Conservation (phyloP, 345 rosid species). For the Erysimum cheiranthoides region DNA sequence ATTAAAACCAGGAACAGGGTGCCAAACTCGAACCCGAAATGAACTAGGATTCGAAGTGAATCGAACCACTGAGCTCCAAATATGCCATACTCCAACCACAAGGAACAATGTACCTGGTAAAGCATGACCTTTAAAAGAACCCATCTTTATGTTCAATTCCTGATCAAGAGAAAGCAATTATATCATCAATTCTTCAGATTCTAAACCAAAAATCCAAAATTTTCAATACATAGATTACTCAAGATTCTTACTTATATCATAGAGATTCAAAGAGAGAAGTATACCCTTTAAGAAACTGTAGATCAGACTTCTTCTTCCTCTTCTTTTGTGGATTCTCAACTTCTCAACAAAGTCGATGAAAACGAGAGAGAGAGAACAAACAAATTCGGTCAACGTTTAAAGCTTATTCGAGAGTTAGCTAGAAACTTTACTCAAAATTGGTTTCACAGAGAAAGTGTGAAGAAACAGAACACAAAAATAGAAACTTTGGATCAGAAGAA, state of each 20-base stretch:
- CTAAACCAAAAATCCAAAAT: background rate
- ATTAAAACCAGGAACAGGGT: slow-evolving; percentile 77
- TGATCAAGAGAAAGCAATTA: slow-evolving; percentile 3
- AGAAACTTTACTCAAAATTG: background rate
- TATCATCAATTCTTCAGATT: slow-evolving; percentile 29
- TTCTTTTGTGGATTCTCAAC: background rate
- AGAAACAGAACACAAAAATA: slow-evolving; percentile 17
- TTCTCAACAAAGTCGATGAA: slow-evolving; percentile 25
- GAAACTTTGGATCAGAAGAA: slow-evolving; percentile 33
- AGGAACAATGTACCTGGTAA: slow-evolving; percentile 87
- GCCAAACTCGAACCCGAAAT: slow-evolving; percentile 85
- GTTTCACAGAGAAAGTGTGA: background rate
- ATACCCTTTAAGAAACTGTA: slow-evolving; percentile 6
- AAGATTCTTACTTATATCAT: background rate
- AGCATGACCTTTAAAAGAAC: slow-evolving; percentile 94
- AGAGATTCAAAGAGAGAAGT: slow-evolving; percentile 7
- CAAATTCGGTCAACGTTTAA: slow-evolving; percentile 29
- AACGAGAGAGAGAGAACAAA: slow-evolving; percentile 25
- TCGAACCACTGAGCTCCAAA: slow-evolving; percentile 74
- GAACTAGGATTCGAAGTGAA: slow-evolving; percentile 65
- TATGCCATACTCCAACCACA: slow-evolving; percentile 83
- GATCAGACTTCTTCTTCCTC: slow-evolving; percentile 23
- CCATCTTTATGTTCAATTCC: slow-evolving; percentile 58
- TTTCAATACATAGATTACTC: background rate
- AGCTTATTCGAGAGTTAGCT: slow-evolving; percentile 21